Evolutionary conservation across 192 early-diverging fungal genomes (phyloP).

Genomic region (Blastocladiella britannica): DNA sequence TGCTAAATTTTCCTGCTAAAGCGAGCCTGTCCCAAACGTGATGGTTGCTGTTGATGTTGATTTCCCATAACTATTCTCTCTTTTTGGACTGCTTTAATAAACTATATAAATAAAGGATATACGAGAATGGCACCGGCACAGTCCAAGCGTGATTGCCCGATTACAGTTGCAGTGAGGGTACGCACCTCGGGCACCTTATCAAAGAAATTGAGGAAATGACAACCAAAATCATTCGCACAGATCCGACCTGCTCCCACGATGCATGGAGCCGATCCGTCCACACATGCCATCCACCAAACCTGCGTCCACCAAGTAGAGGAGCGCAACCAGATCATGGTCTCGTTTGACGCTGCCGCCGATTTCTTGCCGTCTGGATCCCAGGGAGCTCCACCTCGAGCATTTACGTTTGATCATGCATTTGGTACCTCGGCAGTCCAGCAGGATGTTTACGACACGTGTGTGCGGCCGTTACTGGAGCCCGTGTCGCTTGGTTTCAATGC

Average conservation of each 20-base stretch:
- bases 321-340: not conserved
- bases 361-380: no score
- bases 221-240: not conserved
- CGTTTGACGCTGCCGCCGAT: no score
- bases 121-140: no score
- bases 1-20: no score
- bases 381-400: constrained; percentile 4
- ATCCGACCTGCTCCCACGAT: not conserved
- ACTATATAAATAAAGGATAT: no score
- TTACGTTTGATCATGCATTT: constrained; percentile 41
- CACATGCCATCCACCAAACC: not conserved
- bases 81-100: no score
- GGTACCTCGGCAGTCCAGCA: constrained; percentile 1
- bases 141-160: not conserved
- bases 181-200: not conserved
- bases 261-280: not conserved
- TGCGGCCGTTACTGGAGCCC: not conserved
- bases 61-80: no score
- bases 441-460: constrained; percentile 17
- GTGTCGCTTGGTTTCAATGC: constrained; percentile 47
- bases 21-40: no score
- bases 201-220: not conserved
- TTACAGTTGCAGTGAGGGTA: not conserved
- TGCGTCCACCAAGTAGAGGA: not conserved
- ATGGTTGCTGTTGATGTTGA: no score